Conservation (phyloP, 768 basidiomycete genomes). For the Piloderma croceum region DNA sequence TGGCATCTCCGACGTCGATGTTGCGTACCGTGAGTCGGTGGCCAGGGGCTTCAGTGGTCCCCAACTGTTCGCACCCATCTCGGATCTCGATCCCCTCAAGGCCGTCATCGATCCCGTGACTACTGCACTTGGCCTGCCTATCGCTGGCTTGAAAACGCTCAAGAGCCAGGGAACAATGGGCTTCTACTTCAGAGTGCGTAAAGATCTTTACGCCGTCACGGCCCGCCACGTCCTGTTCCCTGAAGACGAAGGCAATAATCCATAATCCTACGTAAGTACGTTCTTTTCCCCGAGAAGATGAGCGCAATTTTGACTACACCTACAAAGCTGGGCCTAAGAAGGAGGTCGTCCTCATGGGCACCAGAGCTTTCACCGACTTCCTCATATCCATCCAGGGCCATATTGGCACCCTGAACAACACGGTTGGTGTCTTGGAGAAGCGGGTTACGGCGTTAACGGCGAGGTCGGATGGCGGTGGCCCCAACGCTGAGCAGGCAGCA, state of each 20-base stretch:
- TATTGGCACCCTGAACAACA: constrained; percentile 20
- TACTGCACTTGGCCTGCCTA: constrained; percentile 31
- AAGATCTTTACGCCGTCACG: constrained; percentile 30
- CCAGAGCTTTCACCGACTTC: constrained; percentile 22
- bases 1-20: constrained; percentile 29
- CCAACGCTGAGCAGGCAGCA: constrained; percentile 10
- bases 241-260: constrained; percentile 17
- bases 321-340: constrained; percentile 26
- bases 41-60: constrained; percentile 25
- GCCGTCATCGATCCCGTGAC: constrained; percentile 31
- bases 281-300: constrained; percentile 23
- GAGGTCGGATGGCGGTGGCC: constrained; percentile 14
- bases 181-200: constrained; percentile 27
- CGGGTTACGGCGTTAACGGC: constrained; percentile 10
- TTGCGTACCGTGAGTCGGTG: constrained; percentile 32
- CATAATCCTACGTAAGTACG: constrained; percentile 25
- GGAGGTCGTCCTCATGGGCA: constrained; percentile 33
- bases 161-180: constrained; percentile 33
- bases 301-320: constrained; percentile 24
- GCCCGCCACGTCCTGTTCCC: constrained; percentile 29
- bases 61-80: constrained; percentile 26
- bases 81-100: constrained; percentile 25
- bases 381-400: constrained; percentile 25
- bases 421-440: constrained; percentile 18
- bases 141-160: constrained; percentile 27